Percentiles rank a stretch among this genome's conserved stretches.
Evolutionary conservation across 2,329 filamentous ascomycete species (phyloP).

Genomic region (Aspergillus proliferans): DNA sequence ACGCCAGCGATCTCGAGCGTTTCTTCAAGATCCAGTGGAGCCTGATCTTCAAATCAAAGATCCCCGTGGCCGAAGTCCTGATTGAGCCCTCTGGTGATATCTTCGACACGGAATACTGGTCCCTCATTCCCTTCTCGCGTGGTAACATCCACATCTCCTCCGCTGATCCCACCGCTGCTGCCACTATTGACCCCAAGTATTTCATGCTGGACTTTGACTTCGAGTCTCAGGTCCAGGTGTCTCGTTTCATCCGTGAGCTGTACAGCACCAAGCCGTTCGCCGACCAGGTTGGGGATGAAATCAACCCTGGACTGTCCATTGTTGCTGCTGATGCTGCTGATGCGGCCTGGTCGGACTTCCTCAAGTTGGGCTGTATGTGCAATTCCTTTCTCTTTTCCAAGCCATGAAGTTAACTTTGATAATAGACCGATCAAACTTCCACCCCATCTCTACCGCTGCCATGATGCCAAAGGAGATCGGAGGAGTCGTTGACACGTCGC

Average conservation of each 20-base stretch:
- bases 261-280: constrained; percentile 15
- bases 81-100: constrained; percentile 11
- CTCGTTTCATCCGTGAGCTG: constrained; percentile 16
- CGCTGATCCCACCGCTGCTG: constrained; percentile 8
- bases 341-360: constrained; percentile 19
- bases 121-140: constrained; percentile 21
- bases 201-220: constrained; percentile 21
- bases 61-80: constrained; percentile 21
- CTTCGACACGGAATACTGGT: constrained; percentile 19
- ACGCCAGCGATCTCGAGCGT: constrained; percentile 15
- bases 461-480: constrained; percentile 1
- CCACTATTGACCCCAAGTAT: constrained; percentile 23
- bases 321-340: constrained; percentile 15
- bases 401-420: background rate
- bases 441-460: background rate
- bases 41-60: constrained; percentile 18
- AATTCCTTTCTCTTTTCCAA: background rate
- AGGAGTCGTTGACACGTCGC: background rate
- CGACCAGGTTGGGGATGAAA: constrained; percentile 16
- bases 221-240: constrained; percentile 14
- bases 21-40: constrained; percentile 20
- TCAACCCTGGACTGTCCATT: constrained; percentile 13
- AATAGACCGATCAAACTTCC: background rate
- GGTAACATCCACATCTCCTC: constrained; percentile 22
- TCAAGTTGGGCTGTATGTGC: constrained; percentile 20